Conservation (phyloP, 495 filamentous ascomycete species). For the Annulohypoxylon stygium region DNA sequence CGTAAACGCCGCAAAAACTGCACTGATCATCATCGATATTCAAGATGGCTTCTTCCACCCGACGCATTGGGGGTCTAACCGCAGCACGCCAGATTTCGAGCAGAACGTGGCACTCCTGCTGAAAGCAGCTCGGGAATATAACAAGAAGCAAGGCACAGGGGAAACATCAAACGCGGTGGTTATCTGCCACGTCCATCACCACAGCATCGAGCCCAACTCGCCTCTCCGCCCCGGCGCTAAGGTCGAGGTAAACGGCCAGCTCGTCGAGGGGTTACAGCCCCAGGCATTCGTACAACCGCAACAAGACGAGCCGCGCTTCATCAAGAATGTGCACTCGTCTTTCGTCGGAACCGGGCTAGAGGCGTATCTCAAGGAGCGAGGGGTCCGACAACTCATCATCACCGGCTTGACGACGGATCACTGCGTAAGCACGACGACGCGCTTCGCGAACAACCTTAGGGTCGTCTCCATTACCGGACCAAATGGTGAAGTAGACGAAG, state of each 20-base stretch:
- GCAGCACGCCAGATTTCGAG: conserved; percentile 63
- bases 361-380: conserved; percentile 52
- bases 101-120: conserved; percentile 59
- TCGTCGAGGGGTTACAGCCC: conserved; percentile 51
- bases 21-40: conserved; percentile 71
- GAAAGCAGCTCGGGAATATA: conserved; percentile 54
- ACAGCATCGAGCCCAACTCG: conserved; percentile 52
- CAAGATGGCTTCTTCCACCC: conserved; percentile 65
- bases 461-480: conserved; percentile 51
- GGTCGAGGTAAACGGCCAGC: conserved; percentile 33
- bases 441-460: conserved; percentile 64
- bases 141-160: conserved; percentile 16
- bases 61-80: conserved; percentile 54
- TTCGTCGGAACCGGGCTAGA: conserved; percentile 65
- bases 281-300: conserved; percentile 57
- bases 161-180: conserved; percentile 39
- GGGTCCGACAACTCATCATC: conserved; percentile 57
- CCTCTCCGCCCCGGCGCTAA: conserved; percentile 51
- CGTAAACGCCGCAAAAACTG: conserved; percentile 51
- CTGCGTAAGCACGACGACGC: conserved; percentile 64
- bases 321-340: conserved; percentile 63
- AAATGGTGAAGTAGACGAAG: conserved; percentile 53
- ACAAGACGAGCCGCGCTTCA: conserved; percentile 57
- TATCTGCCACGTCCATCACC: conserved; percentile 64
- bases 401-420: conserved; percentile 65